Evolutionary conservation across 345 rosid genomes (phyloP).

Genomic region (Pseudoturritis turrita): DNA sequence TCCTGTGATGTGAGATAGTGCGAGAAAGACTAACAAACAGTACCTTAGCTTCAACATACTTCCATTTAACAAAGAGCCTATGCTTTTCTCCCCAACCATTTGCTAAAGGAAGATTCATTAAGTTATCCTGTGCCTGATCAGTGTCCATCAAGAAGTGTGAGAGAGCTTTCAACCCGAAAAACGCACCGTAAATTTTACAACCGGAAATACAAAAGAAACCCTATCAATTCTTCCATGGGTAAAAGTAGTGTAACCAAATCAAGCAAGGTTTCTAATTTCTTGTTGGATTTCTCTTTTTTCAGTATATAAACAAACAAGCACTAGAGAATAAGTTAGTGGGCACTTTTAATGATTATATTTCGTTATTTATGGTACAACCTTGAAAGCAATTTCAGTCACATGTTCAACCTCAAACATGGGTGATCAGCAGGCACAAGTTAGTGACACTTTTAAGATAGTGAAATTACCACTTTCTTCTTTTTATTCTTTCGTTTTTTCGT

Average conservation of each 20-base stretch:
- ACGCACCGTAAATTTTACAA: not conserved
- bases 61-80: constrained; percentile 76
- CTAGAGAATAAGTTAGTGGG: not conserved
- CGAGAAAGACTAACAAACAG: not conserved
- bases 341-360: not conserved
- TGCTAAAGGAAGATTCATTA: constrained; percentile 71
- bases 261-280: not conserved
- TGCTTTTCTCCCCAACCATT: constrained; percentile 98
- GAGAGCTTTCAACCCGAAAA: not conserved
- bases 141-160: constrained; percentile 10
- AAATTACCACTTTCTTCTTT: constrained; percentile 6
- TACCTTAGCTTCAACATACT: constrained; percentile 80
- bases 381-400: not conserved
- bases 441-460: constrained; percentile 24
- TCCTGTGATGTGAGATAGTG: not conserved
- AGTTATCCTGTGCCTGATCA: constrained; percentile 83
- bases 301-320: not conserved
- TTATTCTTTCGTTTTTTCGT: not conserved
- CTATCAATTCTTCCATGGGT: not conserved
- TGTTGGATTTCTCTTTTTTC: not conserved
- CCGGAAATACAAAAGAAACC: not conserved
- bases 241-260: not conserved
- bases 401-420: constrained; percentile 2
- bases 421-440: constrained; percentile 25
- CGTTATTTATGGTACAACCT: not conserved